Evolutionary conservation across 768 basidiomycete genomes (phyloP).

Genomic region (Tylopilus plumbeoviolaceoides): DNA sequence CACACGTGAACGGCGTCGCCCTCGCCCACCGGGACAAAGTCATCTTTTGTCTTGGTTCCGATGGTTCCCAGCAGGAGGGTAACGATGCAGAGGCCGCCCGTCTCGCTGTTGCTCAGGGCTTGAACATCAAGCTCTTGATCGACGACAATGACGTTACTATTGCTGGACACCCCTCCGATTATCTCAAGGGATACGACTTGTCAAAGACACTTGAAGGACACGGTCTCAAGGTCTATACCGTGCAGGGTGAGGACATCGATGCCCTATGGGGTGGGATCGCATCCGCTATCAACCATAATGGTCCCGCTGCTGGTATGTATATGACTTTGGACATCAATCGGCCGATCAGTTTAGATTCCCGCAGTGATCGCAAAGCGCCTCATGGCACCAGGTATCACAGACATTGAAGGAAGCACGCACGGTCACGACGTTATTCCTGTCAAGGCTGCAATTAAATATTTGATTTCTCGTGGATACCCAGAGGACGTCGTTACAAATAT

Average conservation of each 20-base stretch:
- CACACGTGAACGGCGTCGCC: slow-evolving; percentile 80
- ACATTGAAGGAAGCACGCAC: too few relatives aligned
- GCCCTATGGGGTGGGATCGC: slow-evolving; percentile 67
- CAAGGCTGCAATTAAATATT: too few relatives aligned
- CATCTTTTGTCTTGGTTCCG: slow-evolving; percentile 81
- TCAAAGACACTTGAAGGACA: slow-evolving; percentile 74
- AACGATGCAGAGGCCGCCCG: slow-evolving; percentile 89
- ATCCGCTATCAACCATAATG: slow-evolving; percentile 38
- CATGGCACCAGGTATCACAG: too few relatives aligned
- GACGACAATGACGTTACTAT: slow-evolving; percentile 93
- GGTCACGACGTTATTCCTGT: too few relatives aligned
- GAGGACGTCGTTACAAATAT: too few relatives aligned
- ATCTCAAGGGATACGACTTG: slow-evolving; percentile 75
- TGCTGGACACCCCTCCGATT: slow-evolving; percentile 85
- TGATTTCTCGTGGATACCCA: too few relatives aligned
- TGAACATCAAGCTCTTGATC: slow-evolving; percentile 84
- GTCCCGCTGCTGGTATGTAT: too few relatives aligned
- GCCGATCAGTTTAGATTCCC: too few relatives aligned
- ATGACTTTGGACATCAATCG: too few relatives aligned
- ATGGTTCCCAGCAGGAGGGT: slow-evolving; percentile 89
- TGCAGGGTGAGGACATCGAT: slow-evolving; percentile 77
- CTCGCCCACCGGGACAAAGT: slow-evolving; percentile 74
- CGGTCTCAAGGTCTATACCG: slow-evolving; percentile 71
- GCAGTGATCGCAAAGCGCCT: too few relatives aligned
- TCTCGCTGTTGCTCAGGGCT: slow-evolving; percentile 74